Conservation (phyloP, 164 flowering plant genomes). For the Berberis thunbergii region DNA sequence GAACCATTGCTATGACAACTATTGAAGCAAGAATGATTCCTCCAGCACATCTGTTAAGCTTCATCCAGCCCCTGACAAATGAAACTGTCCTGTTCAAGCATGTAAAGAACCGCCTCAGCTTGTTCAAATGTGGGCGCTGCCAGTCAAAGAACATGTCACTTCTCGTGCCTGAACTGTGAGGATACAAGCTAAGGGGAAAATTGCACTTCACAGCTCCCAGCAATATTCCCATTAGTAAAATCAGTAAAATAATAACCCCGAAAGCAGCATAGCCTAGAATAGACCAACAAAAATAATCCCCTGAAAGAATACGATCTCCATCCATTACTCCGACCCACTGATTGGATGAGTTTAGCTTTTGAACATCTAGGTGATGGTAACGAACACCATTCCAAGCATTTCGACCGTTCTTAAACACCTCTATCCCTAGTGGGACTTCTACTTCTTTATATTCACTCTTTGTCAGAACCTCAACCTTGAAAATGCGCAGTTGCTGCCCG, state of each 20-base stretch:
- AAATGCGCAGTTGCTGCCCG: conserved; percentile 51
- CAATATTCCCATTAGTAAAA: conserved; percentile 49
- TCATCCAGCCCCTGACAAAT: conserved; percentile 39
- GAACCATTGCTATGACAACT: conserved; percentile 28
- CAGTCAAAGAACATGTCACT: too few species aligned
- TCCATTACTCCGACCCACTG: conserved; percentile 84
- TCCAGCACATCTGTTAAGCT: conserved; percentile 44
- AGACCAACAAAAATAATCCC: conserved; percentile 44
- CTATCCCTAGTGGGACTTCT: conserved; percentile 57
- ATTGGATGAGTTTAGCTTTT: conserved; percentile 46
- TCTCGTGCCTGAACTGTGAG: conserved; percentile 14
- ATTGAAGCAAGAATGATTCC: conserved; percentile 31
- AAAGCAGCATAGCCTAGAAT: conserved; percentile 54
- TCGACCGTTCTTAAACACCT: conserved; percentile 46
- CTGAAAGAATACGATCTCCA: conserved; percentile 87
- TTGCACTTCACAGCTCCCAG: conserved; percentile 74
- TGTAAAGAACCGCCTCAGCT: conserved; percentile 42
- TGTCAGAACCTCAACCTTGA: conserved; percentile 60
- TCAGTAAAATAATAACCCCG: conserved; percentile 28
- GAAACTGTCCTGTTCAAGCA: conserved; percentile 51
- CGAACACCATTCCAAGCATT: conserved; percentile 95
- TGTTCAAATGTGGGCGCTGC: conserved; percentile 34
- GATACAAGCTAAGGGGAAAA: conserved; percentile 62
- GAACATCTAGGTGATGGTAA: conserved; percentile 76
- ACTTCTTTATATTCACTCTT: conserved; percentile 60